phyloP scores from a whole-genome alignment of 2,329 filamentous ascomycete species.

The Fusarium austroafricanum region DNA sequence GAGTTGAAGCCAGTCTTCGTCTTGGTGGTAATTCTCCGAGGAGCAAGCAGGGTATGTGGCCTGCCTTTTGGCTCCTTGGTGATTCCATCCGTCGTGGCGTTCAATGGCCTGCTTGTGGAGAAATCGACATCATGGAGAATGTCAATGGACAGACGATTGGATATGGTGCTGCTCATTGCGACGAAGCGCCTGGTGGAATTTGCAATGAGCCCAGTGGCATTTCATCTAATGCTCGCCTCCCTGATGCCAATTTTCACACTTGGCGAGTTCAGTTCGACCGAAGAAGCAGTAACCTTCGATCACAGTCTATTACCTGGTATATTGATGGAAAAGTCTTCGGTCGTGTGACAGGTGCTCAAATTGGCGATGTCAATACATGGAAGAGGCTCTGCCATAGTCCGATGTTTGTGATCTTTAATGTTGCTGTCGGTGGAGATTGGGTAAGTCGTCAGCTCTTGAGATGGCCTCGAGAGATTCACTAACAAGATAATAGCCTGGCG shows the following conservation, averaged over 20 bases:
- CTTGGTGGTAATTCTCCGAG: conserved; percentile 57
- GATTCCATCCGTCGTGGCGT: conserved; percentile 60
- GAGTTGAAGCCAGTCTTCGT: conserved; percentile 60
- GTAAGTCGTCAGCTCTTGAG: conserved; percentile 51
- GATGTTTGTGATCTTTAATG: conserved; percentile 65
- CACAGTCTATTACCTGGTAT: conserved; percentile 64
- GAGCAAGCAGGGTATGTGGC: conserved; percentile 67
- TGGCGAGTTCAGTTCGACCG: conserved; percentile 65
- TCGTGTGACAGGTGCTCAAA: conserved; percentile 56
- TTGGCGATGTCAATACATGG: conserved; percentile 62
- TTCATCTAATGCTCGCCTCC: conserved; percentile 50
- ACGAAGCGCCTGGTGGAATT: conserved; percentile 56
- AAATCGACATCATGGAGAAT: conserved; percentile 69
- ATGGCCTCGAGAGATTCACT: not conserved
- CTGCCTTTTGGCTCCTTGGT: conserved; percentile 69
- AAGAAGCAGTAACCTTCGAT: conserved; percentile 56
- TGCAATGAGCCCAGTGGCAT: conserved; percentile 64
- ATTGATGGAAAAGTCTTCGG: conserved; percentile 59
- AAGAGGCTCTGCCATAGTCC: conserved; percentile 61
- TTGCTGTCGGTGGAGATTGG: conserved; percentile 66
- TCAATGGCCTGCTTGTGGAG: conserved; percentile 64
- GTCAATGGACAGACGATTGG: conserved; percentile 61
- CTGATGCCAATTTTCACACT: conserved; percentile 59
- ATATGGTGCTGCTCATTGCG: conserved; percentile 66
- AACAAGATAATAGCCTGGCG: conserved; percentile 56